These are phyloP conservation scores for Coprinellus micaceus DNA, from an alignment of 768 basidiomycete genomes.

Conservation along the genomic window DNA sequence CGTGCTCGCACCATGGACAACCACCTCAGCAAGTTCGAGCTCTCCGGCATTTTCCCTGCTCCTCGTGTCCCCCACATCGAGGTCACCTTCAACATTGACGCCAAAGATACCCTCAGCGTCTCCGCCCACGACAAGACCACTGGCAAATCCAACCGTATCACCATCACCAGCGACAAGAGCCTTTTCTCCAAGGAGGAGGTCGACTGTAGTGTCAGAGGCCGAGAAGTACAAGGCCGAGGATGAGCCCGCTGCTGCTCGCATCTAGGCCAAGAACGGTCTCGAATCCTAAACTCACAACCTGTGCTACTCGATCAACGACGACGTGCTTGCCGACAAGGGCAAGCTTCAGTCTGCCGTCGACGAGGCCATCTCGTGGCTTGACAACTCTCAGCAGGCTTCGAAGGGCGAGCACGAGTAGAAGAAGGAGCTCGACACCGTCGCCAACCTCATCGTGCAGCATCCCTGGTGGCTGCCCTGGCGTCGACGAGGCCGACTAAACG, in stretches of 20 bases:
- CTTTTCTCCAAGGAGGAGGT: conserved; percentile 97
- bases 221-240: conserved; percentile 94
- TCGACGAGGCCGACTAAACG: conserved; percentile 83
- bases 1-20: conserved; percentile 99
- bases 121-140: conserved; percentile 95
- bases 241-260: conserved; percentile 79
- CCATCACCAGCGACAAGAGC: conserved; percentile 95
- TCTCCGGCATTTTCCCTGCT: conserved; percentile 93
- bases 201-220: conserved; percentile 93
- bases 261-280: conserved; percentile 84
- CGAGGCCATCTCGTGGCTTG: conserved; percentile 84
- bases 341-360: conserved; percentile 80
- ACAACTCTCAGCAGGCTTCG: conserved; percentile 80
- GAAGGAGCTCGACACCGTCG: conserved; percentile 86
- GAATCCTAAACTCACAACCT: conserved; percentile 97
- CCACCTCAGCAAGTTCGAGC: conserved; percentile 98
- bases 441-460: conserved; percentile 68
- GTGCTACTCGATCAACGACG: conserved; percentile 81
- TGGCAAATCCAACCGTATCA: conserved; percentile 91
- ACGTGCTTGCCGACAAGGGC: conserved; percentile 78
- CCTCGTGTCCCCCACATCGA: conserved; percentile 97
- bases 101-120: conserved; percentile 94
- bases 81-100: conserved; percentile 97
- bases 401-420: conserved; percentile 95
- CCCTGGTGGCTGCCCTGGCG: conserved; percentile 87